Evolutionary conservation across 331 rosid genomes (phyloP), one percentile per base, ranked within the genome.

Genomic region (Erythrophleum ivorense): DNA sequence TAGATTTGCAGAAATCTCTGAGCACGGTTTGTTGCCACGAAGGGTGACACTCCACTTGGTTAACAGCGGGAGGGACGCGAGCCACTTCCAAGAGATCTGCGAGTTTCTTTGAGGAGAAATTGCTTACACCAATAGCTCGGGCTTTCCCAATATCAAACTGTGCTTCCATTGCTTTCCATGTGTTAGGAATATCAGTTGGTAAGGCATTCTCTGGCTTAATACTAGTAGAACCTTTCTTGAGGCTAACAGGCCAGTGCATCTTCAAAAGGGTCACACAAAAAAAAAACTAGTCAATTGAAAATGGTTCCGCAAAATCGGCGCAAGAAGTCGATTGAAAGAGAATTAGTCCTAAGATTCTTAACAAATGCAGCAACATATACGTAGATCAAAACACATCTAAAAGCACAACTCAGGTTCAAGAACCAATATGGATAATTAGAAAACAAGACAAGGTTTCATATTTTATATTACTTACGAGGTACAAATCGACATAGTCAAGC

Each of bases 101-200:
- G 54, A 94, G 81, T 84, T 92, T 94, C 85, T 90, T 90, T 10
- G 80, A 21, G 57, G 94, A 86, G 82, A 94, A 94, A n/a, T 94
- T 94, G 89, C 98, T 88, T 5, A 94, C 95, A 10, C 97, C 98
- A 62, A 94, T 89, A 34, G 97, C 95, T 72, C 91, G 86, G 43
- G 94, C 95, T 81, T 94, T 92, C 57, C 98, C 92, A 21, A 82
- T 81, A 85, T 92, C 98, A 74, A 72, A 90, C 55, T 90, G 95
- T 76, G 95, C 82, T 84, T 92, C 98, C 94, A 94, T n/a, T n/a
- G n/a, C n/a, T n/a, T n/a, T n/a, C n/a, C n/a, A n/a, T n/a, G n/a
- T n/a, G n/a, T n/a, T n/a, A n/a, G n/a, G n/a, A n/a, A 90, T 84
- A 78, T 94, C 81, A 10, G 88, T 81, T 46, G 69, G 85, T 10